Percentiles rank a stretch among this genome's conserved stretches.
Conservation (phyloP, 495 filamentous ascomycete genomes). For the Pyronema domesticum region DNA sequence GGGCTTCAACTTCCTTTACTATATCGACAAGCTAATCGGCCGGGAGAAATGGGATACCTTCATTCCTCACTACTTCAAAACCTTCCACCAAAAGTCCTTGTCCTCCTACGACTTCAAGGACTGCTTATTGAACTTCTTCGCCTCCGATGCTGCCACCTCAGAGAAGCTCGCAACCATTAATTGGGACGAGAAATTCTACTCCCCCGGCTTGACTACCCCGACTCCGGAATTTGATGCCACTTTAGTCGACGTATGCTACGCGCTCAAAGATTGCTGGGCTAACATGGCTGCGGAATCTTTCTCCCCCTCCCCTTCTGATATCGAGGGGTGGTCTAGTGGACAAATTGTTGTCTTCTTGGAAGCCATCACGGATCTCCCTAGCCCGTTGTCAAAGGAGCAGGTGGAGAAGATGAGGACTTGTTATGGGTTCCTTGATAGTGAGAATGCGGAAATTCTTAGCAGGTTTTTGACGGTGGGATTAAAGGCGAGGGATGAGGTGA, state of each 20-base stretch:
- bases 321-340: slow-evolving; percentile 56
- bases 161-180: slow-evolving; percentile 53
- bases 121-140: slow-evolving; percentile 71
- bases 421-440: slow-evolving; percentile 49
- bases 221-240: slow-evolving; percentile 83
- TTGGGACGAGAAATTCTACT: slow-evolving; percentile 79
- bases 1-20: slow-evolving; percentile 63
- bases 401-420: slow-evolving; percentile 49
- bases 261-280: slow-evolving; percentile 60
- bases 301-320: slow-evolving; percentile 47
- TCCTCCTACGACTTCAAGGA: slow-evolving; percentile 86
- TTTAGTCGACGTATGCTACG: slow-evolving; percentile 69
- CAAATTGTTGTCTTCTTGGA: slow-evolving; percentile 86
- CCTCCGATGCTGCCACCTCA: slow-evolving; percentile 43
- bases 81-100: slow-evolving; percentile 59
- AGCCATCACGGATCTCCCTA: slow-evolving; percentile 43
- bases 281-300: slow-evolving; percentile 31
- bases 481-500: slow-evolving; percentile 45
- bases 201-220: slow-evolving; percentile 56
- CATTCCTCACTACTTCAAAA: slow-evolving; percentile 87
- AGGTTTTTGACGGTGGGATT: slow-evolving; percentile 65
- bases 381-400: slow-evolving; percentile 41
- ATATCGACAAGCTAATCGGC: slow-evolving; percentile 71
- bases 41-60: slow-evolving; percentile 76
- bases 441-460: slow-evolving; percentile 70